Evolutionary conservation across 768 basidiomycete genomes (phyloP).

Genomic region (Fistulinella prunicolor): DNA sequence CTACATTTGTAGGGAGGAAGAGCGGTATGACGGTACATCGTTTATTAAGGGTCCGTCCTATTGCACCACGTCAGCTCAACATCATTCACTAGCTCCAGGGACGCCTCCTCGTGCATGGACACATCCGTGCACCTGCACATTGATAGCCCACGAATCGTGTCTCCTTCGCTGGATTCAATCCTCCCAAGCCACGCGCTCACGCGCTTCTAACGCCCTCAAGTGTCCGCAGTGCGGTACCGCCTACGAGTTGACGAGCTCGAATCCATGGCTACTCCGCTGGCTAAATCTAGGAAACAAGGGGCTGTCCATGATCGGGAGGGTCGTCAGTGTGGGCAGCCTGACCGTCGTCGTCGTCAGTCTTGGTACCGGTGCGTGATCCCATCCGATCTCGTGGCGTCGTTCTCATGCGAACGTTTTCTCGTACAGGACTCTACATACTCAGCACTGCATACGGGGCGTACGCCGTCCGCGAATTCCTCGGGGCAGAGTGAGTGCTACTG

Average conservation of each 20-base stretch:
- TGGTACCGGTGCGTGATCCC: constrained; percentile 52
- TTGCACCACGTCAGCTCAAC: constrained; percentile 1
- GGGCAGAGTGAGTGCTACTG: constrained; percentile 50
- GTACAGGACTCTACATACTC: constrained; percentile 44
- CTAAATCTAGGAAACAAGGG: constrained; percentile 50
- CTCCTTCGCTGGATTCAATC: constrained; percentile 77
- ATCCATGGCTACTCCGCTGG: constrained; percentile 49
- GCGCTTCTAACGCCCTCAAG: constrained; percentile 61
- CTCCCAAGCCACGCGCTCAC: constrained; percentile 56
- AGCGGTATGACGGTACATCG: constrained; percentile 43
- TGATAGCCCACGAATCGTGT: constrained; percentile 78
- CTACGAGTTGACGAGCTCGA: constrained; percentile 67
- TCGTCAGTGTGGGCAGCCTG: constrained; percentile 49
- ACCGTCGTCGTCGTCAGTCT: constrained; percentile 53
- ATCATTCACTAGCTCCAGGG: constrained; percentile 35
- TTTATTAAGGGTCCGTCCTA: background rate
- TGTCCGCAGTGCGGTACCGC: constrained; percentile 72
- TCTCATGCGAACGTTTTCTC: constrained; percentile 8
- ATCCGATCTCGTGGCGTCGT: background rate
- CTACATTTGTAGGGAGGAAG: constrained; percentile 79
- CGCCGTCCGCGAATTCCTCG: constrained; percentile 67
- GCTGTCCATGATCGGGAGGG: constrained; percentile 49
- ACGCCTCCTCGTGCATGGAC: constrained; percentile 61
- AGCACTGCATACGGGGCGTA: constrained; percentile 70
- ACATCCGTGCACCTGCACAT: constrained; percentile 78